Evolutionary conservation across 371 early-diverging fungal genomes (phyloP), one percentile per base, ranked within the genome.

Genomic region (Syncephalastrum monosporum): DNA sequence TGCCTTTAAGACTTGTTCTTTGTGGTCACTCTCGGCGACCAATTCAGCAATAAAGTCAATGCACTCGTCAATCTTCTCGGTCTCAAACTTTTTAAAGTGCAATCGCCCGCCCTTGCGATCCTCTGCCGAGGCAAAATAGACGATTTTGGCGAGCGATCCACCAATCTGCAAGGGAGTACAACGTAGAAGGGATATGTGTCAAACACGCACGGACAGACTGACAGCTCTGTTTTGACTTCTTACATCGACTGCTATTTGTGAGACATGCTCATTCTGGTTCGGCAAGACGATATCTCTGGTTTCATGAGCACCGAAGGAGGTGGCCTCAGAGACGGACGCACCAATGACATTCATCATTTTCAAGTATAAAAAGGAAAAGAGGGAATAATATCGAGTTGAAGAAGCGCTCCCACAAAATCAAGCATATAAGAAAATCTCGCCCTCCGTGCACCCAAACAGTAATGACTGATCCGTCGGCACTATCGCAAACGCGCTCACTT

Each of bases 51-150:
- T 82, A 69, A 94, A 97, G 45, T 84, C 88, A 10, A 96, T 83
- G 68, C 94, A 95, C 51, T 90, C 82, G 25, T 94, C 91, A 41
- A 96, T 88, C 55, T 89, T 82, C 64, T 92, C 93, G 0, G 98
- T 97, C 67, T 96, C 95, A 63, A 96, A 95, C 68, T 91, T 94
- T 63, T 83, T 86, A 65, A 97, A 97, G 72, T 95, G 93, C 59
- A 97, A 70, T 12, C 96, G 82, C 2, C 98, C 97, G 23, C 96
- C 96, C 43, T 81, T 76, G 21, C 73, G 66, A 47, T 69, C 70
- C 14, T 71, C 64, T 19, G 72, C 70, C n/a, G 77, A 71, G 4
- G 86, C 82, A 54, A 91, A 91, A 71, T 95, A 97, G 19, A 96
- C 94, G 12, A 97, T 87, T 66, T 97, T 97, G 55, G 95, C 94